Evolutionary conservation across 169 alveolate genomes (phyloP), one percentile per base, ranked within the genome.

Genomic region (Miamiensis avidus): DNA sequence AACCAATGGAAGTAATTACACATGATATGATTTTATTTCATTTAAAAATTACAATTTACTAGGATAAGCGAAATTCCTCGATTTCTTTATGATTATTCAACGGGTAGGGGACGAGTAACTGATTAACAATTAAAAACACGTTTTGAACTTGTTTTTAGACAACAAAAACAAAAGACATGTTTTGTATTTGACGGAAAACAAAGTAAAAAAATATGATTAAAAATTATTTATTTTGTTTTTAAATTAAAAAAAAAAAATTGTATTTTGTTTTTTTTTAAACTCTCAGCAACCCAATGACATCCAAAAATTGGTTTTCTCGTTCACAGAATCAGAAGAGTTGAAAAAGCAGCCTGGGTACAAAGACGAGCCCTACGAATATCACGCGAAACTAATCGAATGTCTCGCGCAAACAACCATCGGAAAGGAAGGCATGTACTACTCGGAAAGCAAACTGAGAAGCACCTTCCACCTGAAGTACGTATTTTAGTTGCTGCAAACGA

Each of bases 281-380:
- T n/a, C n/a, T n/a, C n/a, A n/a, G n/a, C n/a, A n/a, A n/a, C n/a
- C n/a, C n/a, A n/a, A n/a, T n/a, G n/a, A n/a, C n/a, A n/a, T n/a
- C n/a, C n/a, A n/a, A n/a, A n/a, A n/a, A n/a, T n/a, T n/a, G n/a
- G n/a, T n/a, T n/a, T n/a, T n/a, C n/a, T n/a, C n/a, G n/a, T n/a
- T n/a, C n/a, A n/a, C n/a, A n/a, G n/a, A n/a, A n/a, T n/a, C n/a
- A n/a, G n/a, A n/a, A n/a, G n/a, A n/a, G n/a, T n/a, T n/a, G n/a
- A n/a, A n/a, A n/a, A n/a, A n/a, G n/a, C n/a, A n/a, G n/a, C n/a
- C n/a, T n/a, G n/a, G n/a, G n/a, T n/a, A n/a, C n/a, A n/a, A n/a
- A 34, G 90, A 86, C 65, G 90, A 86, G 32, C 90, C 90, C 28
- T 86, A 81, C 81, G 16, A 49, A 0, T 86, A 86, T 86, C 87